Evolutionary conservation across 2,329 filamentous ascomycete species (phyloP), one percentile per base, ranked within the genome.

Genomic region (Curvularia hawaiiensis): DNA sequence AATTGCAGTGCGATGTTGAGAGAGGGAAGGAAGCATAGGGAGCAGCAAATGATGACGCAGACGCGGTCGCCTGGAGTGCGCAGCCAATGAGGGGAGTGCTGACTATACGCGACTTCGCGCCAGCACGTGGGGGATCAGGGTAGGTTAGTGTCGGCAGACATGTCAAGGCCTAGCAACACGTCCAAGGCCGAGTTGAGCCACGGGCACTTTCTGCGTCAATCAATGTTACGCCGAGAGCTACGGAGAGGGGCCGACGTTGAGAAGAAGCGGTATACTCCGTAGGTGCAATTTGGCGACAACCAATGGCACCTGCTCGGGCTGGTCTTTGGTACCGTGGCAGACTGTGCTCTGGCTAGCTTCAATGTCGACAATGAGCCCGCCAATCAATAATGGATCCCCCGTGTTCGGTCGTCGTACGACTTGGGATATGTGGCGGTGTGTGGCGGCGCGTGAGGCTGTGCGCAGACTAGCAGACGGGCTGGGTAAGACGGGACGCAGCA

Each of bases 371-470:
- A 20, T n/a, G 12, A 20, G 18, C 30, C 30, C 22, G 44, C 28
- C 28, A 38, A 38, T 38, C 35, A 7, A 8, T 3, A 38, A 18
- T 5, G 35, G 16, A n/a, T 38, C n/a, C 16, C 16, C 16, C 16
- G n/a, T 38, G 16, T 10, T 38, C 16, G 16, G 16, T 22, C 18
- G 44, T 20, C 44, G 44, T 31, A 31, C 28, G 35, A 50, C 31
- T 40, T 39, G 24, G 22, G 22, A 9, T 16, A 39, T 28, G 39
- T 26, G 52, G 46, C 52, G 43, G 20, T 30, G 26, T 20, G 51
- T 49, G 51, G 51, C 51, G 48, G 40, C 40, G 33, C 30, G 54
- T 48, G 28, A 40, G 49, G 7, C 28, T 40, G 46, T 52, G 48
- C 51, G 33, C 40, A 28, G 33, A 20, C 33, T 12, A 14, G 10